Evolutionary conservation across 2,329 filamentous ascomycete species (phyloP), one percentile per base, ranked within the genome.

Genomic region (Botryosphaeria dothidea): DNA sequence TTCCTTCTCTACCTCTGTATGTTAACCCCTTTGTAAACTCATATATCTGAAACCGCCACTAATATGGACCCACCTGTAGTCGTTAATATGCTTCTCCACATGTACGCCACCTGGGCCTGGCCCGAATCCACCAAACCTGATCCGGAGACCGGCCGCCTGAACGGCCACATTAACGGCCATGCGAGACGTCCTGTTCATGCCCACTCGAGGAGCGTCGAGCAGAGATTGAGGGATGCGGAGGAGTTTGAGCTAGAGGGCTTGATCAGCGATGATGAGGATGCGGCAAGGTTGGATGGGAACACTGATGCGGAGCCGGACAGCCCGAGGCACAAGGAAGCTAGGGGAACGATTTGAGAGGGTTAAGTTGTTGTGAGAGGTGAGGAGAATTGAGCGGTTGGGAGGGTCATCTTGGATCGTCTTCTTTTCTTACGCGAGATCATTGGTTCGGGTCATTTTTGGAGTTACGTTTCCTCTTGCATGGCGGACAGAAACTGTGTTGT

Each of bases 211-310:
- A 71, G 69, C 25, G 83, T 84, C 48, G 85, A 87, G 25, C 81
- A 83, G 11, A 86, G 86, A 67, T 82, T 94, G 41, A 84, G 87
- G 31, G 93, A 96, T 73, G 93, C 92, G 0, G 90, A 97, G 74
- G 93, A 97, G 71, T 99, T 97, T 75, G 95, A 98, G 79, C 84
- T 99, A 1, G 92, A 95, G 66, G 94, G 92, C 0, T 80, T 99
- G 43, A 93, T 93, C 75, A 95, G 91, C 65, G 93, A 96, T 49
- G 93, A 96, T 19, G 93, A 97, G 61, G 90, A 90, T 4, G 81
- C 72, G 0, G 71, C 36, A n/a, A 52, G 34, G 27, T 17, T 46
- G 41, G 41, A 45, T 19, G 41, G 36, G 7, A 25, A 45, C 11
- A 34, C 56, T n/a, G 56, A 60, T 60, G 56, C 56, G n/a, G 56